A percentile compares a stretch with the other conserved stretches of the same genome.
phyloP scores from a whole-genome alignment of 2,329 filamentous ascomycete genomes.

The Cordyceps farinosa region DNA sequence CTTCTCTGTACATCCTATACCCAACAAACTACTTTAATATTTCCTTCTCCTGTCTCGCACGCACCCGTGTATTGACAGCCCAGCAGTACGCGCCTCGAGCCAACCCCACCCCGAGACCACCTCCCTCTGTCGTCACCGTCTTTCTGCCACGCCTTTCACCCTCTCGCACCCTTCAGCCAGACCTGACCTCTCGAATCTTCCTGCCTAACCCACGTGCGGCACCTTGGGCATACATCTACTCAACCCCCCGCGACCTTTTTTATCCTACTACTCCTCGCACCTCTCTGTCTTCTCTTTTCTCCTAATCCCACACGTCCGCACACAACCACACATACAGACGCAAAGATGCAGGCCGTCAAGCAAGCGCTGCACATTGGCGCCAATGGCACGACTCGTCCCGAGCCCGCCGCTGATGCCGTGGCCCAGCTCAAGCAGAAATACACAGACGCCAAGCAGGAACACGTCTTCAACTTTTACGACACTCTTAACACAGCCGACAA shows the following conservation, averaged over 20 bases:
- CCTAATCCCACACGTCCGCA: constrained; percentile 6
- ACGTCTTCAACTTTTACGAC: constrained; percentile 79
- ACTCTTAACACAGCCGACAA: constrained; percentile 70
- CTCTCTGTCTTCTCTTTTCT: constrained; percentile 2
- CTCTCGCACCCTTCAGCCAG: neutral
- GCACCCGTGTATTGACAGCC: neutral
- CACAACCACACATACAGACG: constrained; percentile 16
- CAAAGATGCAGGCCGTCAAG: constrained; percentile 44
- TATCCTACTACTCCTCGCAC: neutral
- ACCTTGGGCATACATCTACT: neutral
- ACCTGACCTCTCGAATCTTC: neutral
- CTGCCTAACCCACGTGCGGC: constrained; percentile 11
- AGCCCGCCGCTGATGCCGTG: constrained; percentile 64
- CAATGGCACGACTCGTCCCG: constrained; percentile 34
- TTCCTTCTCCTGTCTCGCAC: neutral
- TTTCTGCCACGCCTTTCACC: constrained; percentile 6
- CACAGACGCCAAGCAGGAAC: constrained; percentile 73
- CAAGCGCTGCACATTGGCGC: constrained; percentile 36
- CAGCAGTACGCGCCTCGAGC: neutral
- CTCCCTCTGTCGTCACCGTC: constrained; percentile 13
- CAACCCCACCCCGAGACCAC: neutral
- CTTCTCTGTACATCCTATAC: neutral
- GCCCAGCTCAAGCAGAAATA: constrained; percentile 68
- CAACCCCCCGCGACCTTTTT: neutral
- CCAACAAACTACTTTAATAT: neutral